Conservation (phyloP, 2,329 filamentous ascomycete species). For the Pseudogymnoascus sp. region DNA sequence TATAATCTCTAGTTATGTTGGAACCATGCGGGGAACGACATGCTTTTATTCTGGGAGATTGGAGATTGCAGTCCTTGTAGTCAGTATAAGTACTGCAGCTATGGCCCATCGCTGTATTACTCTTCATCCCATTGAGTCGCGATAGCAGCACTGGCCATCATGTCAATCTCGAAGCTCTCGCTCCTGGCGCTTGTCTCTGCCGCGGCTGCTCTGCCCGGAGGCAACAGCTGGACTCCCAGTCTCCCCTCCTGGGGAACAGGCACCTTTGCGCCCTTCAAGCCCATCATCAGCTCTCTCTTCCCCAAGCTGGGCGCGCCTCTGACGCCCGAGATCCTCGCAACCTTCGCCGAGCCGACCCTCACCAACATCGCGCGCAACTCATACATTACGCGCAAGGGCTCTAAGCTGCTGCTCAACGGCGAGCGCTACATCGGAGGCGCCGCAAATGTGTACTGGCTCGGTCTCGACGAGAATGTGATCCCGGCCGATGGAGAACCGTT, state of each 20-base stretch:
- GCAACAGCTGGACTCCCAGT: conserved; percentile 96
- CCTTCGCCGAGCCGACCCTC: conserved; percentile 14
- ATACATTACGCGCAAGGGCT: conserved; percentile 30
- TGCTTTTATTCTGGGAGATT: conserved; percentile 2
- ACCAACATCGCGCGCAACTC: conserved; percentile 17
- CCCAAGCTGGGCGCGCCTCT: conserved; percentile 10
- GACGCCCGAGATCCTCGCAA: conserved; percentile 18
- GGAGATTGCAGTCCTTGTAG: not conserved
- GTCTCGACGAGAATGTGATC: conserved; percentile 41
- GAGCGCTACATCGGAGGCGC: conserved; percentile 38
- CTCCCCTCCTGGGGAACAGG: conserved; percentile 76
- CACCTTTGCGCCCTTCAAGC: conserved; percentile 87
- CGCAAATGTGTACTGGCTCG: conserved; percentile 44
- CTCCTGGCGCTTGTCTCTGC: conserved; percentile 29
- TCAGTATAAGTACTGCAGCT: not conserved
- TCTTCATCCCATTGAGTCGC: conserved; percentile 3
- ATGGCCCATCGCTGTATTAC: not conserved
- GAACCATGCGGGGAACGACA: not conserved
- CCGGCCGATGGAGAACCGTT: conserved; percentile 37
- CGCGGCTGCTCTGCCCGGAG: conserved; percentile 70
- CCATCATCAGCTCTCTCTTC: conserved; percentile 28
- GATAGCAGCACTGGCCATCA: conserved; percentile 48
- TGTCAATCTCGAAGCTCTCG: conserved; percentile 31
- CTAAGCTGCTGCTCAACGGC: conserved; percentile 30
- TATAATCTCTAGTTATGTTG: conserved; percentile 1